Evolutionary conservation across 345 rosid species (phyloP).

Genomic region (Eucalyptus cloeziana): DNA sequence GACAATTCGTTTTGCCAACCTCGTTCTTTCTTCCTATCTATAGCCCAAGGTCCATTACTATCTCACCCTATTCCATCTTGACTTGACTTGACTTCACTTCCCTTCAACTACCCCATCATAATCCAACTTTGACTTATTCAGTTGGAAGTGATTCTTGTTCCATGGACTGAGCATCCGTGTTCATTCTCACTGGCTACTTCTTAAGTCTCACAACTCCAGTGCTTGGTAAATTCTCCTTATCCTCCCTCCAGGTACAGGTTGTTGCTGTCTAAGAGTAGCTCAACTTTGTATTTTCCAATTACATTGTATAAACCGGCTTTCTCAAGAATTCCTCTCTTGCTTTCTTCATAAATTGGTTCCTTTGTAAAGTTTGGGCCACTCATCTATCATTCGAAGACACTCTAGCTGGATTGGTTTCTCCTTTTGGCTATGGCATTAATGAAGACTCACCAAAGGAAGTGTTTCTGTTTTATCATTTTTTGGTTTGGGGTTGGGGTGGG

Average conservation of each 20-base stretch:
- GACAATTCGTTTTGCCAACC: background rate
- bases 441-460: background rate
- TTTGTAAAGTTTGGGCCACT: background rate
- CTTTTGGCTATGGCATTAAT: background rate
- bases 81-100: background rate
- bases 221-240: background rate
- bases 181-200: background rate
- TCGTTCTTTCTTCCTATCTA: background rate
- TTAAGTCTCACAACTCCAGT: background rate
- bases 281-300: background rate
- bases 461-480: background rate
- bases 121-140: background rate
- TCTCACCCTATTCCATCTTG: background rate
- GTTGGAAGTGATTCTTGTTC: background rate
- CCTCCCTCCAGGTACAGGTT: background rate
- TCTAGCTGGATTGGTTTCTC: background rate
- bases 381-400: background rate
- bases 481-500: background rate
- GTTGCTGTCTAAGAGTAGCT: background rate
- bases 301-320: background rate
- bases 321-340: background rate
- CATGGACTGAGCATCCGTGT: background rate
- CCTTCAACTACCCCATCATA: background rate
- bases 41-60: background rate
- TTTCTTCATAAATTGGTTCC: background rate